These are phyloP conservation scores for Lentinula detonsa DNA, from an alignment of 768 basidiomycete species.

Conservation along the genomic window DNA sequence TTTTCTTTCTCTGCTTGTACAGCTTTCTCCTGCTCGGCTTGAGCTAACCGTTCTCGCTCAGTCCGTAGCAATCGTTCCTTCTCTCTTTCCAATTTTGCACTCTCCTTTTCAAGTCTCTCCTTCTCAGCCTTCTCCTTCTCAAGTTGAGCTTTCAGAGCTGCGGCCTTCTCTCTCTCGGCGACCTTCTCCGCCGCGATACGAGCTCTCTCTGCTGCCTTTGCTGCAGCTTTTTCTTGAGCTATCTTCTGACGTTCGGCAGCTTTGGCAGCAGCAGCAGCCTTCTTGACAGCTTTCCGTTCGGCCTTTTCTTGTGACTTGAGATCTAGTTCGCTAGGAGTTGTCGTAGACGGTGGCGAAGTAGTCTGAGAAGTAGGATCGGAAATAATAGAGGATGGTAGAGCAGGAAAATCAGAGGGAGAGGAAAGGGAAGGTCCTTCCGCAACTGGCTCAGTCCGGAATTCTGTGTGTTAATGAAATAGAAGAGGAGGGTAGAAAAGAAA, in stretches of 20 bases:
- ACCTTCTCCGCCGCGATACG: slow-evolving; percentile 49
- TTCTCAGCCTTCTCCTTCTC: slow-evolving; percentile 28
- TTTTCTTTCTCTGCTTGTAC: slow-evolving; percentile 19
- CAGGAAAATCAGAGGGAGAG: slow-evolving; percentile 65
- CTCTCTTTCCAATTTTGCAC: slow-evolving; percentile 26
- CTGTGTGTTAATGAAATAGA: slow-evolving; percentile 29
- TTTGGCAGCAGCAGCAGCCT: slow-evolving; percentile 55
- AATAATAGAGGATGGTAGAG: slow-evolving; percentile 39
- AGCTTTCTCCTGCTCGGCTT: slow-evolving; percentile 26
- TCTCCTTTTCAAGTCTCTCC: slow-evolving; percentile 35
- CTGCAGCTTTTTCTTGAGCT: slow-evolving; percentile 53
- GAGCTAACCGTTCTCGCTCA: slow-evolving; percentile 28
- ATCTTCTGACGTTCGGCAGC: slow-evolving; percentile 53
- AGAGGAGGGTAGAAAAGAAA: slow-evolving; percentile 24
- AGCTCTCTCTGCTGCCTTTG: slow-evolving; percentile 49
- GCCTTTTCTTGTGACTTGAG: slow-evolving; percentile 48
- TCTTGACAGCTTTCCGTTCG: slow-evolving; percentile 60
- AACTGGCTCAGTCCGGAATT: slow-evolving; percentile 20
- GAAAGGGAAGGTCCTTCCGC: slow-evolving; percentile 42
- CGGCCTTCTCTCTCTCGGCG: slow-evolving; percentile 43
- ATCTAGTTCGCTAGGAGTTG: slow-evolving; percentile 20
- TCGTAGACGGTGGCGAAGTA: slow-evolving; percentile 21
- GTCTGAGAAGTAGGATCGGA: slow-evolving; percentile 20
- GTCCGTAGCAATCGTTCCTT: slow-evolving; percentile 26
- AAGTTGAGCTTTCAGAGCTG: slow-evolving; percentile 26